Conservation (phyloP, 192 early-diverging fungal species). For the Backusella tarrabulga region DNA sequence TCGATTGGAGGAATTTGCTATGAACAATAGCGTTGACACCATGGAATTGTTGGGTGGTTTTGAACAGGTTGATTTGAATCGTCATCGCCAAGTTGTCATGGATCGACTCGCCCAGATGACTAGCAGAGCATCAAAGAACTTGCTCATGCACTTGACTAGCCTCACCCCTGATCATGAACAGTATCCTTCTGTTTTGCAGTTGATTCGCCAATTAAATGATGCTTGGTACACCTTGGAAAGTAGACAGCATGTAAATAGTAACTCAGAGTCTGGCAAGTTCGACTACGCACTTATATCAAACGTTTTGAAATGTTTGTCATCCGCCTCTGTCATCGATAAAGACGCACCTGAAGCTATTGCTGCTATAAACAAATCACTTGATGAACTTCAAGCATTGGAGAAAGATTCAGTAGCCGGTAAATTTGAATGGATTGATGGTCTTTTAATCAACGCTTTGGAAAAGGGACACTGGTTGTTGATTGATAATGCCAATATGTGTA, state of each 20-base stretch:
- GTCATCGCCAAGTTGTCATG: constrained; percentile 54
- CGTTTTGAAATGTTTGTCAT: constrained; percentile 19
- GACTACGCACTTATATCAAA: constrained; percentile 21
- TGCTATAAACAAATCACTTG: neutral
- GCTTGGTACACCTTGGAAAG: constrained; percentile 35
- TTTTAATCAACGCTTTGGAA: constrained; percentile 85
- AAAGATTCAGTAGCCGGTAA: constrained; percentile 62
- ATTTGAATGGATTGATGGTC: constrained; percentile 98
- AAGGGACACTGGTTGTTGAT: constrained; percentile 92
- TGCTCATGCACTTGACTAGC: constrained; percentile 17
- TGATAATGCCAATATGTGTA: constrained; percentile 96
- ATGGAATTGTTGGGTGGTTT: constrained; percentile 97
- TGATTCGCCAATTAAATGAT: constrained; percentile 34
- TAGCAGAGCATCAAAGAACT: constrained; percentile 15
- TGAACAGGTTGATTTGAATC: constrained; percentile 88
- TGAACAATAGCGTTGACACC: constrained; percentile 94
- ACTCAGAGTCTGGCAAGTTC: constrained; percentile 17
- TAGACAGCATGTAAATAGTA: constrained; percentile 24
- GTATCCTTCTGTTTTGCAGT: constrained; percentile 15
- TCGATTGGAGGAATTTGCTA: constrained; percentile 86
- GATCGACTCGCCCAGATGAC: constrained; percentile 20
- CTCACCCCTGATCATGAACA: neutral
- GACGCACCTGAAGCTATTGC: constrained; percentile 6
- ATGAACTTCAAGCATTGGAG: constrained; percentile 44
- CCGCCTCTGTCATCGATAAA: constrained; percentile 4